Base-by-base conservation (phyloP, 306 rosid species). In the Begonia peltatifolia region DNA sequence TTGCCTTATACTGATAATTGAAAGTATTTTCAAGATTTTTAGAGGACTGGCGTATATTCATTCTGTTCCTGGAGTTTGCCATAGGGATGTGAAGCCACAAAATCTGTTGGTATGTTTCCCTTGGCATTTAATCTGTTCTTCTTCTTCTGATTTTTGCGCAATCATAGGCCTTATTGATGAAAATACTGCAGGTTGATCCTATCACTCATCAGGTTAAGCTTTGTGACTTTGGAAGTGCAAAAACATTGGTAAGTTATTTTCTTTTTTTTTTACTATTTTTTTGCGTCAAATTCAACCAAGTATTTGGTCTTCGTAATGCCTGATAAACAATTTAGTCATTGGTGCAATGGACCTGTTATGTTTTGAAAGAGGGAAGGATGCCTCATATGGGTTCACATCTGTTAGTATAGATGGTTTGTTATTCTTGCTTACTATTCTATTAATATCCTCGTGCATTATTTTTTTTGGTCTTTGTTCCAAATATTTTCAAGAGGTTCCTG, bases 141-240 rank as follows among this genome's bases (percentile, higher is more conserved):
- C 53, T 58, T 12, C 44, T 52, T 14, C 10, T 14, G 47, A 17
- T 57, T 22, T 12, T 54, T 22, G 53, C 41, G 36, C 47, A 14
- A 15, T 54, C 59, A 35, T 68, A 42, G 59, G 15, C 50, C 66
- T 22, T 61, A 41, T 62, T 47, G 16, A 38, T 53, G 22, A 59
- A 43, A 71, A 47, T 55, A 52, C 38, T 56, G 59, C 68, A 90
- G 95, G 87, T 85, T 64, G 92, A 90, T 75, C 89, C 87, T 59
- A 80, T 83, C 55, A 83, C 95, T 55, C 95, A 90, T 71, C 87
- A 86, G 68, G 94, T 86, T 50, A 90, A 85, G 79, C 88, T 90
- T 63, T 85, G 95, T 25, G 97, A 90, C 69, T 90, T 85, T 25
- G 97, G 97, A 71, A 85, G 97, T 62, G 97, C 97, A 44, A 90